Conservation (phyloP, 1,284 basidiomycete species). For the Heterobasidion parviporum region DNA sequence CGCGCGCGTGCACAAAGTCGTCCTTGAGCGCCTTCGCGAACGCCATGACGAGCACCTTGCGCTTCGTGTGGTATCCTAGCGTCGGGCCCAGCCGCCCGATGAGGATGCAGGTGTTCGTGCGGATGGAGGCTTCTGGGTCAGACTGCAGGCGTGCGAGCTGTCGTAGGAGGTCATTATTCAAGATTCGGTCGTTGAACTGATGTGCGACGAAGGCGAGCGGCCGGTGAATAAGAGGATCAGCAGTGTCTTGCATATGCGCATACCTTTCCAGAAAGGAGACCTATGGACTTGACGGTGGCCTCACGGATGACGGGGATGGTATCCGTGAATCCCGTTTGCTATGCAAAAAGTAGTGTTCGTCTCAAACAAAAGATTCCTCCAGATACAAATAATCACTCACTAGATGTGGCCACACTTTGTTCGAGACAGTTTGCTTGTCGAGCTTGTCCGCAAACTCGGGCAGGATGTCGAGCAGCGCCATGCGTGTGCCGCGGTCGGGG, state of each 20-base stretch:
- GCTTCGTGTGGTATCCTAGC: slow-evolving; percentile 82
- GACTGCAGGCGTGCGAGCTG: slow-evolving; percentile 90
- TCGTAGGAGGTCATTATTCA: slow-evolving; percentile 95
- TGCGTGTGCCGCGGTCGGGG: slow-evolving; percentile 87
- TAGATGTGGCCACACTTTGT: slow-evolving; percentile 91
- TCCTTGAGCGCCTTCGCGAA: slow-evolving; percentile 91
- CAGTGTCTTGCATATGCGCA: background rate
- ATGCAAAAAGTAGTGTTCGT: slow-evolving; percentile 2
- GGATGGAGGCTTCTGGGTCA: slow-evolving; percentile 89
- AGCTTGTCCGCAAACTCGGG: slow-evolving; percentile 82
- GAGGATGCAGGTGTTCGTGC: slow-evolving; percentile 96
- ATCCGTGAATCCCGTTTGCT: slow-evolving; percentile 95
- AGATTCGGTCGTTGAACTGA: slow-evolving; percentile 77
- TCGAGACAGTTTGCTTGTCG: slow-evolving; percentile 77
- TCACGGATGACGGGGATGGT: slow-evolving; percentile 91
- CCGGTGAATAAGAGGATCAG: background rate
- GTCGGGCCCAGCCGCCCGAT: slow-evolving; percentile 86
- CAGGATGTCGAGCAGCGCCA: slow-evolving; percentile 87
- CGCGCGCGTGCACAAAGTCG: slow-evolving; percentile 86
- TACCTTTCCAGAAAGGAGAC: slow-evolving; percentile 81
- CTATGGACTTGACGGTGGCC: slow-evolving; percentile 87
- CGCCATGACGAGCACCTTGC: slow-evolving; percentile 93
- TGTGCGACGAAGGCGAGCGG: background rate
- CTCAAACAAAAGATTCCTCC: background rate
- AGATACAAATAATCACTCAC: slow-evolving; percentile 38